These are phyloP conservation scores for Eragrostis curvula DNA, from an alignment of 176 grass and related monocot species.

Conservation along the genomic window DNA sequence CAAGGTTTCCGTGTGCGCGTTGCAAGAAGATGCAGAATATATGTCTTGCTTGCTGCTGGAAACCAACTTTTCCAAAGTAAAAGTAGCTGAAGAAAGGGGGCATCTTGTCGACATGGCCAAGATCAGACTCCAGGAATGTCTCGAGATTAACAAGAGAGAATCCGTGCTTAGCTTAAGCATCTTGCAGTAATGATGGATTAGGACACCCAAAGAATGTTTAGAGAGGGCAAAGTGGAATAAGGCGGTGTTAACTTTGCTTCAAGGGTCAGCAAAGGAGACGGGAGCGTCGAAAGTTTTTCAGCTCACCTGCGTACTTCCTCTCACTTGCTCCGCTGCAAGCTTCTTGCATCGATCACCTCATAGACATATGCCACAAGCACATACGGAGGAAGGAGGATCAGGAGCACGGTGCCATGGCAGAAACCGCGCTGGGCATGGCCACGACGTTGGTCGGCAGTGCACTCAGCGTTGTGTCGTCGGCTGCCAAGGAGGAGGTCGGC, in stretches of 20 bases:
- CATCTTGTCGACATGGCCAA: too few species aligned
- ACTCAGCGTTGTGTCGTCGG: constrained; percentile 19
- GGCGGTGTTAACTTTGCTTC: neutral
- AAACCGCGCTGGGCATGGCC: constrained; percentile 35
- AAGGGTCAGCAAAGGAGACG: neutral
- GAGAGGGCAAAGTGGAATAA: neutral
- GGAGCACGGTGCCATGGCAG: constrained; percentile 6
- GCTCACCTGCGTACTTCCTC: neutral
- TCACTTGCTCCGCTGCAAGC: neutral
- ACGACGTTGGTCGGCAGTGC: constrained; percentile 20
- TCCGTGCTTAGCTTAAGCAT: neutral
- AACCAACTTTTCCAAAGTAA: too few species aligned
- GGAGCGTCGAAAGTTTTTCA: neutral
- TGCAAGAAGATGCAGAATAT: too few species aligned
- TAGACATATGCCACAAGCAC: neutral
- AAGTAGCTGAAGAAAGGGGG: too few species aligned
- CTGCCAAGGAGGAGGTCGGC: constrained; percentile 19
- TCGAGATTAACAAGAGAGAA: neutral
- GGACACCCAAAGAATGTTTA: neutral
- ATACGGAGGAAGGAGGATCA: neutral
- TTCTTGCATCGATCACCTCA: neutral
- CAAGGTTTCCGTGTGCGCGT: too few species aligned
- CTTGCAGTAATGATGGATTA: neutral
- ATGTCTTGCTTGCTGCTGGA: too few species aligned
- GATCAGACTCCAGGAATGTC: neutral